phyloP scores from a whole-genome alignment of 345 rosid genomes.

The Populus ilicifolia region DNA sequence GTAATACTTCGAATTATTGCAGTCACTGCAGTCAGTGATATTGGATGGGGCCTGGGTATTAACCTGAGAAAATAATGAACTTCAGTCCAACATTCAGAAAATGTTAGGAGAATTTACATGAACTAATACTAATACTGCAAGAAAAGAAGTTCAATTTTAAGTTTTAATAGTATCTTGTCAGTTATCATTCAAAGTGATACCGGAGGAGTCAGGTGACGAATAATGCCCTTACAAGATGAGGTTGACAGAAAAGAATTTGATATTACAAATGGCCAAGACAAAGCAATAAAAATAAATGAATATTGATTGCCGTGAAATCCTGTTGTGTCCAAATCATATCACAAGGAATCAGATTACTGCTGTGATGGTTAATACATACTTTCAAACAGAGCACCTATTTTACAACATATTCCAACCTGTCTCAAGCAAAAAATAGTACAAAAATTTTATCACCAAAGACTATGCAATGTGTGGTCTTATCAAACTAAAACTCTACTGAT shows the following conservation, averaged over 20 bases:
- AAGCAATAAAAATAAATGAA: background rate
- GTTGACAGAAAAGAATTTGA: background rate
- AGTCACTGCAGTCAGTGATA: slow-evolving; percentile 66
- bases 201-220: background rate
- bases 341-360: background rate
- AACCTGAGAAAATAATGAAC: slow-evolving; percentile 40
- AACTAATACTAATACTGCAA: too few species aligned
- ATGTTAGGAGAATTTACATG: background rate
- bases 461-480: too few species aligned
- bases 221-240: background rate
- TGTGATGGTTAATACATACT: background rate
- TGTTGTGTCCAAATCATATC: background rate
- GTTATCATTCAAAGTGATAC: background rate
- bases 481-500: background rate
- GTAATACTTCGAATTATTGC: slow-evolving; percentile 76
- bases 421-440: background rate
- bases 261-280: background rate
- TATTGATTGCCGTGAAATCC: background rate
- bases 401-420: background rate
- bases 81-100: slow-evolving; percentile 9
- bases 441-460: background rate
- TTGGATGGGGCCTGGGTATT: slow-evolving; percentile 72
- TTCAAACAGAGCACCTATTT: background rate
- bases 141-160: background rate
- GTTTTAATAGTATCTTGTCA: background rate